These are phyloP conservation scores for Hypoxylon sp. DNA, from an alignment of 2,329 filamentous ascomycete genomes.

Conservation along the genomic window DNA sequence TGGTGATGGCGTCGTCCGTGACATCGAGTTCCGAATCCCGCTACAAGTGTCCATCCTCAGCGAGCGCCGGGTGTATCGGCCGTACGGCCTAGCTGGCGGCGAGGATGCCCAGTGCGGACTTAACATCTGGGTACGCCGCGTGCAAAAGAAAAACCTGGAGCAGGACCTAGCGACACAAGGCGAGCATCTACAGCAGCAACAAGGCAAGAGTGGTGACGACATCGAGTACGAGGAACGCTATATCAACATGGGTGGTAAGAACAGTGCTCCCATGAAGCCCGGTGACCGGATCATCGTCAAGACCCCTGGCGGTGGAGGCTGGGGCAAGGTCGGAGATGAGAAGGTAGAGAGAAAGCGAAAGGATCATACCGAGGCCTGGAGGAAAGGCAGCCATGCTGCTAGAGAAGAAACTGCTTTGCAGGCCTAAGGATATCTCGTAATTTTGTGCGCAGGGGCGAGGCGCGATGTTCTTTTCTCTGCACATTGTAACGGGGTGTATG, in stretches of 20 bases:
- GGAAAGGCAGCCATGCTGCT: constrained; percentile 68
- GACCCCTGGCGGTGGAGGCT: constrained; percentile 85
- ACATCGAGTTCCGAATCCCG: constrained; percentile 80
- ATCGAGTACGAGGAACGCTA: constrained; percentile 69
- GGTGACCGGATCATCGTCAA: constrained; percentile 83
- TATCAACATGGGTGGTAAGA: constrained; percentile 84
- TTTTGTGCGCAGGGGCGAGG: constrained; percentile 6
- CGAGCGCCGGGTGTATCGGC: constrained; percentile 77
- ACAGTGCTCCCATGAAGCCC: constrained; percentile 79
- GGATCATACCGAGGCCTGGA: constrained; percentile 70
- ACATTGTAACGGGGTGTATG: constrained; percentile 14
- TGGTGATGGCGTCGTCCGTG: constrained; percentile 77
- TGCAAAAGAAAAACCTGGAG: constrained; percentile 69
- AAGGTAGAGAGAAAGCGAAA: constrained; percentile 62
- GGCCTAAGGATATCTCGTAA: constrained; percentile 47
- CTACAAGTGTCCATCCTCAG: constrained; percentile 80
- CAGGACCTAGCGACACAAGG: constrained; percentile 47
- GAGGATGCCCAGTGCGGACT: constrained; percentile 82
- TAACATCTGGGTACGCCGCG: constrained; percentile 88
- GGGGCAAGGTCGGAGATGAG: constrained; percentile 73
- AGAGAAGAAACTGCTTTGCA: constrained; percentile 72
- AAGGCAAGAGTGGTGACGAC: constrained; percentile 44
- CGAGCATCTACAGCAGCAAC: constrained; percentile 38
- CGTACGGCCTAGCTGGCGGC: constrained; percentile 87
- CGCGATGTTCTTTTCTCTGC: neutral